Evolutionary conservation across 1,284 basidiomycete genomes (phyloP), one percentile per base, ranked within the genome.

Genomic region (Cryptococcus deneoformans): DNA sequence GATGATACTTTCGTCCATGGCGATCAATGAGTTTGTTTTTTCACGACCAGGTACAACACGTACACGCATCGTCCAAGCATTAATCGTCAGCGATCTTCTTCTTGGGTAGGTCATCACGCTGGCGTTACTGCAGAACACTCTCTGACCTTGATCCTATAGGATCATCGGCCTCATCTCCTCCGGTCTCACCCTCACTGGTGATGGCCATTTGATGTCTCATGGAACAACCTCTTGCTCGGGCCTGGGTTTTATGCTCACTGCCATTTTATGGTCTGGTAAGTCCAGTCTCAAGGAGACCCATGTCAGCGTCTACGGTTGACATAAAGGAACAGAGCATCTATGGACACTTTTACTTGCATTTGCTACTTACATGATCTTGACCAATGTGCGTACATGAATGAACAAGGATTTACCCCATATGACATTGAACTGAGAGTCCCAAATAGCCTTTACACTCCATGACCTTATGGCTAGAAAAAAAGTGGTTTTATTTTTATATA

Each of bases 291-390:
- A 36, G 38, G 44, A 36, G 24, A 8, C 4, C 2, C 16, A 10
- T 10, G 10, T 29, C 34, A 14, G 5, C 1, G 5, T 29, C 29
- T 29, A 29, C 5, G 29, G 29, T 29, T 29, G 29, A 29, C 29
- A 29, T 29, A 29, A 29, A 29, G 29, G 29, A 29, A 44, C 58
- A 66, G 76, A 79, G 64, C 78, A 79, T 53, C 53, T 78, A 14
- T 79, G 77, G 75, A 79, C 77, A 6, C 60, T 79, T 9, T 50
- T 63, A 5, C 63, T 79, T 2, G 77, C 77, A 6, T 58, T 75
- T 24, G 68, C 71, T 7, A 79, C 78, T 0, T 79, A 73, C 56
- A 68, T 79, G 65, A 78, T 79, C 57, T 68, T 79, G 39, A 72
- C 76, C 37, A 67, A 77, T 51, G 73, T 75, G 52, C 45, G 56